Base-by-base conservation (phyloP, 169 alveolate genomes). In the Cytauxzoon felis region DNA sequence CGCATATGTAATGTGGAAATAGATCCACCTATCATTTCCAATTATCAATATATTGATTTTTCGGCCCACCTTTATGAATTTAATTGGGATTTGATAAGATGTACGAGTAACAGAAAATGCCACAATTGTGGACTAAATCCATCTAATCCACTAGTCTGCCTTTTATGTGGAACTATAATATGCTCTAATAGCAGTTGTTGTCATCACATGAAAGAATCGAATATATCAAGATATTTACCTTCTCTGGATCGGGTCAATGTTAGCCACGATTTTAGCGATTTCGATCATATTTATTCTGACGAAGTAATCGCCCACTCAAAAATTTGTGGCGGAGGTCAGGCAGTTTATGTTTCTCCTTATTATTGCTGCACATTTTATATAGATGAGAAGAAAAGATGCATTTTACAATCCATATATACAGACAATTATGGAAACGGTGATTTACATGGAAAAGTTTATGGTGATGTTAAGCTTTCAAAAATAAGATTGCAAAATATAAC, bases 401-500 rank as follows among this genome's bases (percentile, higher is more conserved):
- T 36, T 6, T 30, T 60, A 23, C 59, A 13, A 24, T 48, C 79
- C 9, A 50, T 73, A 24, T 73, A 73, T 61, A 16, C 79, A 18
- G 84, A 73, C 69, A 34, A 51, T 19, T 73, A 52, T 60, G 84
- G 84, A 1, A 73, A 73, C 69, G 57, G 42, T 53, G 78, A 73
- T 45, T 57, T 73, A 40, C 78, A 73, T 51, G 56, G 34, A 16
- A 73, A 30, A 45, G 84, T 73, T 9, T 73, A 63, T 57, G 84
- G 78, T 0, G 51, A 50, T 42, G 78, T 73, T 19, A 24, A 42
- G 29, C 52, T 73, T 1, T 64, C 84, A 8, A 59, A 50, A 13
- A 52, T 60, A 23, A 11, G 78, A 11, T 38, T 63, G 26, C 54
- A 56, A 11, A 50, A 52, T 40, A 34, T 73, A 13, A 34, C 23